Conservation (phyloP, 2,329 filamentous ascomycete genomes). For the Cladosporium oxysporum region DNA sequence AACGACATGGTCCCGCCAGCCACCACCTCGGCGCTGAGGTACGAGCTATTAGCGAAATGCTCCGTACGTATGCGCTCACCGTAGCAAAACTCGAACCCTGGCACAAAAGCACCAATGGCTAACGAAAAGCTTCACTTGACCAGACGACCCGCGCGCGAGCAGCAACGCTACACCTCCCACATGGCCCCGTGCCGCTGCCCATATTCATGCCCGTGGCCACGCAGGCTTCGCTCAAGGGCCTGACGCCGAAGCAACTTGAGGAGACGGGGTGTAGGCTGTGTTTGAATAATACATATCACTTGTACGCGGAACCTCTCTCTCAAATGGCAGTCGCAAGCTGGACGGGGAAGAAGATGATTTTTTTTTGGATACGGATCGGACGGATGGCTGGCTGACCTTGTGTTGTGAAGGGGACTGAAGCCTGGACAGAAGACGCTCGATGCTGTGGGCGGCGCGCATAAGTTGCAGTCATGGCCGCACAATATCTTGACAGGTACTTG, state of each 20-base stretch:
- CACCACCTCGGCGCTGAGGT: conserved; percentile 64
- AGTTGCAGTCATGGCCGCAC: conserved; percentile 89
- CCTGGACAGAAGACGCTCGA: conserved; percentile 89
- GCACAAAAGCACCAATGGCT: conserved; percentile 8
- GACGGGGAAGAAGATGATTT: not conserved
- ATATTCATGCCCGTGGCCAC: conserved; percentile 99
- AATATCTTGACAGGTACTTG: conserved; percentile 77
- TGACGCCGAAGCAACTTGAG: conserved; percentile 90
- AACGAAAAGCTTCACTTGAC: conserved; percentile 17
- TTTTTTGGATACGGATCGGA: too few species aligned
- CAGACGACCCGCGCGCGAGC: conserved; percentile 94
- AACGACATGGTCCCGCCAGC: conserved; percentile 3
- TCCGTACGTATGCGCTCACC: conserved; percentile 60
- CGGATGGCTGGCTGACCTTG: not conserved
- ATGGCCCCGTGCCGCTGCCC: conserved; percentile 86
- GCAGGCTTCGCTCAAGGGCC: conserved; percentile 89
- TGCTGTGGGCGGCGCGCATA: conserved; percentile 87
- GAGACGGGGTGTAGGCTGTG: conserved; percentile 87
- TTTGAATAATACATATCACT: conserved; percentile 96
- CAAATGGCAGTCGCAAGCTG: not conserved
- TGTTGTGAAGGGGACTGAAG: conserved; percentile 67
- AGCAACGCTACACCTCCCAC: conserved; percentile 81
- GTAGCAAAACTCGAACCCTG: conserved; percentile 14
- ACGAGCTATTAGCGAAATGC: conserved; percentile 76
- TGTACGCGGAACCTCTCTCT: conserved; percentile 45